A percentile compares a stretch with the other conserved stretches of the same genome.
phyloP scores from a whole-genome alignment of 306 rosid genomes.

The Begonia masoniana region DNA sequence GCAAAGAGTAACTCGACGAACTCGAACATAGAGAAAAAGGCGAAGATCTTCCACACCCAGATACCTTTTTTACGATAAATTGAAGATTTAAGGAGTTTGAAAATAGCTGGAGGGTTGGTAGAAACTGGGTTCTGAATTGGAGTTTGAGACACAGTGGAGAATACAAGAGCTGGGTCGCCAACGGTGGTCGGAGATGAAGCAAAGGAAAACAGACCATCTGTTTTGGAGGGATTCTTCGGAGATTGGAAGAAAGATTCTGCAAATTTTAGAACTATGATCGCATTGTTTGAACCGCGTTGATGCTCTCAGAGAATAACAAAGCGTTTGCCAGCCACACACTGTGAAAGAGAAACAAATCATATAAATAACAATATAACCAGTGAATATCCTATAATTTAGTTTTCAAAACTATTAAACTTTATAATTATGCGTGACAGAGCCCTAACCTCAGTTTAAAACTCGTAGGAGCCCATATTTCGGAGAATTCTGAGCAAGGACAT shows the following conservation, averaged over 20 bases:
- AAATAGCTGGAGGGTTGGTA: slow-evolving; percentile 5
- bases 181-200: slow-evolving; percentile 20
- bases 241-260: not conserved
- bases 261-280: too few relatives aligned
- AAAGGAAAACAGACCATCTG: slow-evolving; percentile 37
- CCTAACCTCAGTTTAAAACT: too few relatives aligned
- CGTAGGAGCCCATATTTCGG: too few relatives aligned
- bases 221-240: slow-evolving; percentile 33
- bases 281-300: too few relatives aligned
- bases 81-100: slow-evolving; percentile 10
- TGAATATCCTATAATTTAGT: too few relatives aligned
- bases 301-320: too few relatives aligned
- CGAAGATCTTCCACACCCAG: slow-evolving; percentile 20
- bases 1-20: slow-evolving; percentile 14
- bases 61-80: slow-evolving; percentile 13
- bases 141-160: slow-evolving; percentile 13
- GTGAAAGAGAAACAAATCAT: too few relatives aligned
- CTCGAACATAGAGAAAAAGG: slow-evolving; percentile 9
- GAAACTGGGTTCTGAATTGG: slow-evolving; percentile 18
- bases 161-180: slow-evolving; percentile 8
- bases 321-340: too few relatives aligned
- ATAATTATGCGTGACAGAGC: too few relatives aligned
- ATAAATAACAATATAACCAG: too few relatives aligned
- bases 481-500: too few relatives aligned
- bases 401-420: too few relatives aligned